Evolutionary conservation across 2,329 filamentous ascomycete genomes (phyloP), one percentile per base, ranked within the genome.

Genomic region (Albophoma yamanashiensis): DNA sequence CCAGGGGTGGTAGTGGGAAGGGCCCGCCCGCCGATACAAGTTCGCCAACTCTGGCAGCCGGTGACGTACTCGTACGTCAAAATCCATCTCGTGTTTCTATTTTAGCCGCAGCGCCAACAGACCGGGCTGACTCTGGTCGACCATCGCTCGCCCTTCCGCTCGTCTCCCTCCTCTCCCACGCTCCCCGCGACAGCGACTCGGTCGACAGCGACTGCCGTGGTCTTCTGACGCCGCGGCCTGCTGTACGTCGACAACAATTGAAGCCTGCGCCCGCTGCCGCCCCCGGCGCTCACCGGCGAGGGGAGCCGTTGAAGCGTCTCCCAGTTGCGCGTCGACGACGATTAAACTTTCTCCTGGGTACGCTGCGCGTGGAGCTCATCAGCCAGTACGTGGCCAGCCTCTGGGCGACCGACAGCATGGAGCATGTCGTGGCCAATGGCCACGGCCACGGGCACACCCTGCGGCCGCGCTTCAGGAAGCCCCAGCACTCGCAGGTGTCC

Each of bases 381-480:
- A 12, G 4, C 6, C 27, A 31, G 27, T 5, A 5, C 27, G 27
- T 31, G 27, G 27, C 27, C 27, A 31, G 27, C 27, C 27, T 31
- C 8, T 7, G n/a, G 3, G 11, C 42, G 12, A 14, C 8, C n/a
- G 2, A 47, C 27, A 7, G 5, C 17, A 53, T 53, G 50, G 65
- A 66, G 53, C 69, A 73, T 58, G 62, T 67, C 60, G 55, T 67
- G 64, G 61, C 66, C 57, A 70, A 67, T 52, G 66, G 67, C 52
- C 64, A 61, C 58, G 60, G 67, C 15, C 62, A 73, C 58, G 79
- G 79, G 58, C 70, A 78, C 62, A 72, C 81, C 58, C 66, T 81
- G 59, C 78, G 80, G 7, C 78, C 81, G 20, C 75, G 81, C 12
- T 77, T 79, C 31, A 76, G 78, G 62, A 82, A 82, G 64, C 76